A percentile compares a stretch with the other conserved stretches of the same genome.
Conservation (phyloP, 1,284 basidiomycete genomes). For the Trichosporon asahii region DNA sequence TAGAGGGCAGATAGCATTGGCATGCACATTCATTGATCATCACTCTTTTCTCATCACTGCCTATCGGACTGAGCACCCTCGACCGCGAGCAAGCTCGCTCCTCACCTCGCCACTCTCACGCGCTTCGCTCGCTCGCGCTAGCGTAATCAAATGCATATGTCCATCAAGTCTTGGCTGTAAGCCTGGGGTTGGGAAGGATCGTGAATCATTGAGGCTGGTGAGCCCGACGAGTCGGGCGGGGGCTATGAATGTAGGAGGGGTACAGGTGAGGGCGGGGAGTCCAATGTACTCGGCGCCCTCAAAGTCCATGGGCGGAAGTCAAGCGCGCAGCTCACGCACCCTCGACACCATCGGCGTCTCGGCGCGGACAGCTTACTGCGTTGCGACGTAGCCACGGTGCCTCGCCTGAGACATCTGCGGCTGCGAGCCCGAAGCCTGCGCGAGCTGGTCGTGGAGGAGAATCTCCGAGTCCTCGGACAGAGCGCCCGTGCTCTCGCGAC, state of each 20-base stretch:
- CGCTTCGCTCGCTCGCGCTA: not conserved
- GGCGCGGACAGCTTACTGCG: not conserved
- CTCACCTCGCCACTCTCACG: not conserved
- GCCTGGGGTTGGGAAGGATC: not conserved
- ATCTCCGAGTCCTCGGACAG: conserved; percentile 29
- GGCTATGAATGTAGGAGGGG: not conserved
- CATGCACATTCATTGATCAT: not conserved
- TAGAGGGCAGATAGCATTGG: not conserved
- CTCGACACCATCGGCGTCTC: not conserved
- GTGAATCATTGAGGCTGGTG: not conserved
- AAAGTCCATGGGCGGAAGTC: not conserved
- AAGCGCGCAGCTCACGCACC: too few relatives aligned
- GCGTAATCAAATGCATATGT: conserved; percentile 7
- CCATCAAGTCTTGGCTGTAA: conserved; percentile 1
- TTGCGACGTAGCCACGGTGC: conserved; percentile 17
- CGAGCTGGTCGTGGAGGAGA: conserved; percentile 17
- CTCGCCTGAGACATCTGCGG: conserved; percentile 12
- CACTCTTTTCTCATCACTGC: too few relatives aligned
- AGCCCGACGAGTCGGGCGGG: too few relatives aligned
- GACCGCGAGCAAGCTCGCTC: too few relatives aligned
- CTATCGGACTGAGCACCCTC: too few relatives aligned
- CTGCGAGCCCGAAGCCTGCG: not conserved
- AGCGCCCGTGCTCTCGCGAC: conserved; percentile 30
- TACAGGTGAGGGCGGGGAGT: not conserved
- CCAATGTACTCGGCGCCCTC: not conserved